Conservation (phyloP, 768 basidiomycete genomes). For the Infundibulicybe gibba region DNA sequence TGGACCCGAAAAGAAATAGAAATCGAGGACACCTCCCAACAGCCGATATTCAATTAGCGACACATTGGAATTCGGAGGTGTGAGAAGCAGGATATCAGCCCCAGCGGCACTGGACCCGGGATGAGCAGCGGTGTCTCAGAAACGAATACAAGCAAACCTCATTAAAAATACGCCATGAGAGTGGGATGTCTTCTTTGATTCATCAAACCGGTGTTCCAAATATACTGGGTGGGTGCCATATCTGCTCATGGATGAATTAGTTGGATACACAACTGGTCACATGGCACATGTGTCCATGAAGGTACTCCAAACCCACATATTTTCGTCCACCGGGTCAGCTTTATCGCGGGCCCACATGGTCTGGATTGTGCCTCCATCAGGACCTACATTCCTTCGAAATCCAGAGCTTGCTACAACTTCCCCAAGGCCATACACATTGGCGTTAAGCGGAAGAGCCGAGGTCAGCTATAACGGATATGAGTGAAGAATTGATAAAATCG, state of each 20-base stretch:
- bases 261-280: too few relatives aligned
- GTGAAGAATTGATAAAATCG: background rate
- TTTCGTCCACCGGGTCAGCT: conserved; percentile 62
- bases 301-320: conserved; percentile 41
- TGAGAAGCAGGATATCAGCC: conserved; percentile 66
- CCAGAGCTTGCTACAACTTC: conserved; percentile 70
- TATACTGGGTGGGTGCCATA: conserved; percentile 76
- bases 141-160: conserved; percentile 36
- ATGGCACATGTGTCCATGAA: too few relatives aligned
- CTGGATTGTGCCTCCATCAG: conserved; percentile 48
- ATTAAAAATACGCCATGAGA: conserved; percentile 78
- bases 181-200: conserved; percentile 41
- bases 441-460: conserved; percentile 58
- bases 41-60: conserved; percentile 71
- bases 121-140: background rate
- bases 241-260: conserved; percentile 20
- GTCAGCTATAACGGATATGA: conserved; percentile 37
- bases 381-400: conserved; percentile 56
- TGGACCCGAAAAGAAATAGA: conserved; percentile 73
- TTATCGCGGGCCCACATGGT: conserved; percentile 66
- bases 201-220: conserved; percentile 67
- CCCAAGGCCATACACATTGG: conserved; percentile 79
- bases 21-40: conserved; percentile 75
- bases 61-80: conserved; percentile 46
- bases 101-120: conserved; percentile 49